Evolutionary conservation across 148 eudicot genomes (phyloP).

Genomic region (Arctostaphylos glauca): DNA sequence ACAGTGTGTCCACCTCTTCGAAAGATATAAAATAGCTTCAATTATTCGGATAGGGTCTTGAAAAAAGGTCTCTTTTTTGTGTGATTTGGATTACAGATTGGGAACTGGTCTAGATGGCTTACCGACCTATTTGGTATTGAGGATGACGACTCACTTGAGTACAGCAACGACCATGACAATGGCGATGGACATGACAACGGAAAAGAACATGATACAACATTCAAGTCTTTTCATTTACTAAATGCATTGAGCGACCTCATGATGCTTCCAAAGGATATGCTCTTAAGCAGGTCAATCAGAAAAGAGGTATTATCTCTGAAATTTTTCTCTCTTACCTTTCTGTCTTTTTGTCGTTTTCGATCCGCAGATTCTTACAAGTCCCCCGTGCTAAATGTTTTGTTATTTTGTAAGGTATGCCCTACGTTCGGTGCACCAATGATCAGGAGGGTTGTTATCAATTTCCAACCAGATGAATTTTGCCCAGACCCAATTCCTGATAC

Average conservation of each 20-base stretch:
- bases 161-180: slow-evolving; percentile 19
- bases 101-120: slow-evolving; percentile 95
- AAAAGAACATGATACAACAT: slow-evolving; percentile 35
- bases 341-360: background rate
- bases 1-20: background rate
- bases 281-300: slow-evolving; percentile 60
- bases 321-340: slow-evolving; percentile 11
- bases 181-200: slow-evolving; percentile 26
- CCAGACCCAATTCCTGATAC: slow-evolving; percentile 66
- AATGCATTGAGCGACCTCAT: slow-evolving; percentile 89
- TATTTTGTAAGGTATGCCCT: slow-evolving; percentile 67
- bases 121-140: slow-evolving; percentile 82
- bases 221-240: slow-evolving; percentile 70
- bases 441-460: slow-evolving; percentile 64
- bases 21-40: background rate
- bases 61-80: background rate
- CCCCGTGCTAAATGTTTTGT: background rate
- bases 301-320: slow-evolving; percentile 53
- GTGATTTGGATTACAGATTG: slow-evolving; percentile 54
- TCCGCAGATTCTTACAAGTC: background rate
- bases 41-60: slow-evolving; percentile 2
- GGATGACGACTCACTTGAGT: slow-evolving; percentile 50
- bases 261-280: slow-evolving; percentile 99
- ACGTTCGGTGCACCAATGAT: slow-evolving; percentile 64
- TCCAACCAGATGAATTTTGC: slow-evolving; percentile 90